These are phyloP conservation scores for Phytophthora citricola DNA, from an alignment of 352 stramenopile species.

Conservation along the genomic window DNA sequence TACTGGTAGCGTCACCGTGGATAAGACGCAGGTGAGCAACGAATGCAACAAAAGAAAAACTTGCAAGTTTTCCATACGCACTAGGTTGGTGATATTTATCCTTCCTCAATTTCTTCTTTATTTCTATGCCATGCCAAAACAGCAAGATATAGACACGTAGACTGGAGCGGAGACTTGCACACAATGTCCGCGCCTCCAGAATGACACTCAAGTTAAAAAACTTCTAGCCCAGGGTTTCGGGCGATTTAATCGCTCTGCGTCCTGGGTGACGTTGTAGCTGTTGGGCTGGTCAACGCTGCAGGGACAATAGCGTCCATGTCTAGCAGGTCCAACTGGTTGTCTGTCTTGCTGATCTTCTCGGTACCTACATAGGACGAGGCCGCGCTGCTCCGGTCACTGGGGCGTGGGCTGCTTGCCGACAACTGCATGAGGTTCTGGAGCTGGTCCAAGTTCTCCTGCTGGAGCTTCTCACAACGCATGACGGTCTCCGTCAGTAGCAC, in stretches of 20 bases:
- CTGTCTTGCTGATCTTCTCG: slow-evolving; percentile 20
- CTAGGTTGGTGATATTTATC: slow-evolving; percentile 15
- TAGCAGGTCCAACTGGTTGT: slow-evolving; percentile 16
- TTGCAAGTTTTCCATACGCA: slow-evolving; percentile 17
- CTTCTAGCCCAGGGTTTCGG: slow-evolving; percentile 19
- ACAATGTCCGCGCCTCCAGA: slow-evolving; percentile 10
- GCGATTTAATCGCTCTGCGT: slow-evolving; percentile 5
- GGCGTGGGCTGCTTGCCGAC: slow-evolving; percentile 36
- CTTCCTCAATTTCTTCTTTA: neutral
- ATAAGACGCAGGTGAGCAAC: neutral
- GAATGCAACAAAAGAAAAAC: neutral
- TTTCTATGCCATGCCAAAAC: slow-evolving; percentile 6
- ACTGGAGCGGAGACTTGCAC: slow-evolving; percentile 13
- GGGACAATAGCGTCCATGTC: slow-evolving; percentile 22
- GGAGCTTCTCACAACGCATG: slow-evolving; percentile 78
- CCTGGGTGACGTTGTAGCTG: slow-evolving; percentile 9
- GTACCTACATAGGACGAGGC: slow-evolving; percentile 27
- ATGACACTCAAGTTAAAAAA: slow-evolving; percentile 11
- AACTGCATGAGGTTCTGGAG: slow-evolving; percentile 87
- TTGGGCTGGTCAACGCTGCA: slow-evolving; percentile 6
- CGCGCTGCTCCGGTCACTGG: slow-evolving; percentile 30
- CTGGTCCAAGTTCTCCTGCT: slow-evolving; percentile 86
- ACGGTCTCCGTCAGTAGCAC: slow-evolving; percentile 85
- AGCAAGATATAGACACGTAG: slow-evolving; percentile 28
- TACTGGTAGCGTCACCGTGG: too few relatives aligned